phyloP scores from a whole-genome alignment of 306 rosid species.

The Quercus mongolica region DNA sequence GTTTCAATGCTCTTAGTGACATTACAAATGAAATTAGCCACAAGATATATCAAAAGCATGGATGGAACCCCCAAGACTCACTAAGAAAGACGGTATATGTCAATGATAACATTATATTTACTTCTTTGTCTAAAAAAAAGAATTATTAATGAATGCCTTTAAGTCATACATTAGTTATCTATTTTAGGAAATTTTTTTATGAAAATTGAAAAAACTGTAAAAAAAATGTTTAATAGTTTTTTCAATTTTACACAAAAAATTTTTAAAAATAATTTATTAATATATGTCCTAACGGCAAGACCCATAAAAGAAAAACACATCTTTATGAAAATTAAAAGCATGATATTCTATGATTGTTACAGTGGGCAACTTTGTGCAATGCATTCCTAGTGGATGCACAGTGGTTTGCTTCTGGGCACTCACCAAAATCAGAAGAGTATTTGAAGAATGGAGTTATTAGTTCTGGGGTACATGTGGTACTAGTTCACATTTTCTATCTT shows the following conservation, averaged over 20 bases:
- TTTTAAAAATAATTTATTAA: too few species aligned
- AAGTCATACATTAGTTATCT: too few species aligned
- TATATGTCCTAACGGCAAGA: rapidly evolving
- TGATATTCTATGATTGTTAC: not conserved
- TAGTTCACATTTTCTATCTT: conserved; percentile 27
- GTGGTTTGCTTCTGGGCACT: conserved; percentile 25
- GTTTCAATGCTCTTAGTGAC: conserved; percentile 34
- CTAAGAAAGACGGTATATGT: conserved; percentile 24
- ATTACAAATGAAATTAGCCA: conserved; percentile 26
- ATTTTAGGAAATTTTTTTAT: too few species aligned
- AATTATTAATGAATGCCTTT: too few species aligned
- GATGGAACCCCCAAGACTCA: conserved; percentile 31
- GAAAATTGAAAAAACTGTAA: too few species aligned
- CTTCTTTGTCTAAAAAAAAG: too few species aligned
- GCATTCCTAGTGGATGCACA: conserved; percentile 31
- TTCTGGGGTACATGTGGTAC: conserved; percentile 30
- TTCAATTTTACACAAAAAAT: too few species aligned
- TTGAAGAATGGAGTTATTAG: conserved; percentile 21
- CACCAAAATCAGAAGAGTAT: conserved; percentile 28
- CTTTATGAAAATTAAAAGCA: not conserved
- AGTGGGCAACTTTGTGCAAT: conserved; percentile 37
- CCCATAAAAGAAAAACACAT: too few species aligned
- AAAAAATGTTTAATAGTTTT: too few species aligned
- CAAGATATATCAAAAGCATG: conserved; percentile 19
- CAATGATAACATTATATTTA: not conserved